These are phyloP conservation scores for Vitis hybrid DNA, from an alignment of 177 flowering plant genomes.

Conservation along the genomic window DNA sequence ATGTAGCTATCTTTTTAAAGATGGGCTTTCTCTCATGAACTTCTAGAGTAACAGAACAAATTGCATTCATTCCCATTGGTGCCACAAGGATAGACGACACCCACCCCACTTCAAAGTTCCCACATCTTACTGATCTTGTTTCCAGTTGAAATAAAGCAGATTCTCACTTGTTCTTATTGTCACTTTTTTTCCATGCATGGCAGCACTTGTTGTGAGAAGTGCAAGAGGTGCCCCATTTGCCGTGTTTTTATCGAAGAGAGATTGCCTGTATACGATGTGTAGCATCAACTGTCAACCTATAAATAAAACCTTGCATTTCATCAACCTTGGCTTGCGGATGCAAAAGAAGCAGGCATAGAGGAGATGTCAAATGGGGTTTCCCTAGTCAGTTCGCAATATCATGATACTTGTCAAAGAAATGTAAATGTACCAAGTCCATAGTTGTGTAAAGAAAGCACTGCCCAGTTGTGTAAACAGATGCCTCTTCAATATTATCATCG, in stretches of 20 bases:
- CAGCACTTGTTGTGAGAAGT: conserved; percentile 46
- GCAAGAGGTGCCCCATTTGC: conserved; percentile 45
- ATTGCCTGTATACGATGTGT: conserved; percentile 37
- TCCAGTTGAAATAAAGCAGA: not conserved
- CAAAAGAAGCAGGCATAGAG: conserved; percentile 10
- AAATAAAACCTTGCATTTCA: not conserved
- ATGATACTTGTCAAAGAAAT: not conserved
- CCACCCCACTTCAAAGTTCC: not conserved
- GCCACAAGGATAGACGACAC: too few species aligned
- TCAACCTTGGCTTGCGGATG: conserved; percentile 16
- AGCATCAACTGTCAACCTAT: conserved; percentile 8
- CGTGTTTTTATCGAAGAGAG: conserved; percentile 36
- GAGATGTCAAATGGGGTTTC: conserved; percentile 4
- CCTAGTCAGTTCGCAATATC: not conserved
- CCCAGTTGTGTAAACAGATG: too few species aligned
- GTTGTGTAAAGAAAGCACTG: too few species aligned
- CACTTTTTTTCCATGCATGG: not conserved
- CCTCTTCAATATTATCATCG: too few species aligned
- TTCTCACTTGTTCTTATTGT: not conserved
- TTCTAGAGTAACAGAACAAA: not conserved
- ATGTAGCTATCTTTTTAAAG: not conserved
- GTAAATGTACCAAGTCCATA: conserved; percentile 2
- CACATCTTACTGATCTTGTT: not conserved
- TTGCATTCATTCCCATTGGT: not conserved
- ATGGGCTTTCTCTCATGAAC: not conserved